Base-by-base conservation (phyloP, 192 early-diverging fungal genomes). In the Mortierella claussenii region DNA sequence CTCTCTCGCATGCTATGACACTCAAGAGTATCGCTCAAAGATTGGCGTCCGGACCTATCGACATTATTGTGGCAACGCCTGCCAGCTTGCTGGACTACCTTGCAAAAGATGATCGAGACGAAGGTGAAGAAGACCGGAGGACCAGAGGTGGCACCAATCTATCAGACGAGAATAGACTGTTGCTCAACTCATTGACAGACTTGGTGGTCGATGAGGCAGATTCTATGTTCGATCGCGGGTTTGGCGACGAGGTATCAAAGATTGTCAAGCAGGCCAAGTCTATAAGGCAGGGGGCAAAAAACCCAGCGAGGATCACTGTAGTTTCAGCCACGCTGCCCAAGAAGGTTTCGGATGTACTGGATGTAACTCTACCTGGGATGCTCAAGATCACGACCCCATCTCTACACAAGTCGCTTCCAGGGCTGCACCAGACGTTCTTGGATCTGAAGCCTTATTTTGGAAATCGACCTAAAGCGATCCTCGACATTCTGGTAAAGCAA, bases 141-240 rank as follows among this genome's bases (percentile, higher is more conserved):
- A 11, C 33, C 10, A 50, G 70, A 36, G 70, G 62, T 10, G 55
- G 45, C 12, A 32, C 63, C 9, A 40, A 33, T 30, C 18, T 66
- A 11, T 48, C 60, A 34, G 70, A 75, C 12, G 62, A 89, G 24
- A 69, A 79, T 15, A 58, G 80, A 6, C n/a, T 98, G 12, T 82
- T 85, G n/a, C 80, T 95, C 0, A 69, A 81, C 5, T 84, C 88
- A 12, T 75, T 91, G 12, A 78, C 76, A 1, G 85, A 91, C 53
- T 55, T 98, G 4, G 89, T 97, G 2, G 86, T 98, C 8, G 97
- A 98, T 78, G 97, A 98, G 83, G 94, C 94, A 0, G 97, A 98
- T 78, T 92, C 95, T 1, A 81, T 98, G 83, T 93, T 98, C 81
- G 94, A 93, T 75, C 78, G 86, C 36, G 89, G 89, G 46, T 96